A percentile compares a stretch with the other conserved stretches of the same genome.
phyloP scores from a whole-genome alignment of 805 yeast genomes.

The Komagataella ulmi region DNA sequence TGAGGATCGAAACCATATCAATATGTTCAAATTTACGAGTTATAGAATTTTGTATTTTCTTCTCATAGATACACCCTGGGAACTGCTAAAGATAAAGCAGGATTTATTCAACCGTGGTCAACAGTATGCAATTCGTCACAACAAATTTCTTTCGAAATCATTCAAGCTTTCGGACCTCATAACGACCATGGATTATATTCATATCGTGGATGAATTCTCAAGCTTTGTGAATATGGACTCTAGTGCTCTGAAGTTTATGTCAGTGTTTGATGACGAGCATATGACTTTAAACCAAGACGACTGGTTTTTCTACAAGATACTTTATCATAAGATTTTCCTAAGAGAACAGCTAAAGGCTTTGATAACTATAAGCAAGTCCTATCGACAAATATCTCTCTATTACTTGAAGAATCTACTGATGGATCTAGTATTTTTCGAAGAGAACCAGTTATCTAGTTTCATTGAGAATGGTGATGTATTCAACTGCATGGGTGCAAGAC shows the following conservation, averaged over 20 bases:
- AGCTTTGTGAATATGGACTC: slow-evolving; percentile 1
- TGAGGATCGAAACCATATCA: slow-evolving; percentile 8
- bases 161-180: slow-evolving; percentile 2
- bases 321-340: slow-evolving; percentile 39
- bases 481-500: not conserved
- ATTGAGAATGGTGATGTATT: not conserved
- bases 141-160: not conserved
- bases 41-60: slow-evolving; percentile 66
- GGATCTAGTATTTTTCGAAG: not conserved
- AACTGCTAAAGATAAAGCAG: slow-evolving; percentile 30
- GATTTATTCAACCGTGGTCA: slow-evolving; percentile 5
- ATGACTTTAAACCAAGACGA: slow-evolving; percentile 8
- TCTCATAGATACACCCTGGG: slow-evolving; percentile 54
- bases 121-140: not conserved
- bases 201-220: slow-evolving; percentile 23
- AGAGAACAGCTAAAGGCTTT: slow-evolving; percentile 48
- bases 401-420: not conserved
- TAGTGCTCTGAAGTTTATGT: slow-evolving; percentile 6
- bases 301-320: slow-evolving; percentile 12
- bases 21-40: slow-evolving; percentile 51
- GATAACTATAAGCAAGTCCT: slow-evolving; percentile 40
- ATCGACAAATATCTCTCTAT: slow-evolving; percentile 26
- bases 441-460: not conserved
- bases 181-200: slow-evolving; percentile 18
- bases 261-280: slow-evolving; percentile 13